Evolutionary conservation across 257 asterid species (phyloP).

Genomic region (Perilla frutescens): DNA sequence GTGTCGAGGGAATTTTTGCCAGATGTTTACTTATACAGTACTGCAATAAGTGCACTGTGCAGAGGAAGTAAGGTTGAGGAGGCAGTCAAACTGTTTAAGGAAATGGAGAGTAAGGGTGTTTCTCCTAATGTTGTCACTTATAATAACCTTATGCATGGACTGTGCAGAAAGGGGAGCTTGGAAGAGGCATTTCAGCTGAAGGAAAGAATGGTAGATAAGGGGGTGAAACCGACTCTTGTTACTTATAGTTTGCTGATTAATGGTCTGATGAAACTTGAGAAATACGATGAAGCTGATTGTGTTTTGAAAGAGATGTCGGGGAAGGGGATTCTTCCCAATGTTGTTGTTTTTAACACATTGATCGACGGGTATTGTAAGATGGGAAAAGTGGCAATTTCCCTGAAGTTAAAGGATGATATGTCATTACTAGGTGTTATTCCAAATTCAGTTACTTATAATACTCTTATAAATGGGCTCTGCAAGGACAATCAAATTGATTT

Average conservation of each 20-base stretch:
- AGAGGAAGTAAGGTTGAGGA: constrained; percentile 67
- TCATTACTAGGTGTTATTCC: constrained; percentile 51
- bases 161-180: constrained; percentile 58
- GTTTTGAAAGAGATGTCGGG: constrained; percentile 68
- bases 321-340: constrained; percentile 66
- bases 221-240: constrained; percentile 67
- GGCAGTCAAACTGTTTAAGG: constrained; percentile 58
- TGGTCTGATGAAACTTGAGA: constrained; percentile 66
- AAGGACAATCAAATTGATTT: constrained; percentile 60
- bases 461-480: constrained; percentile 70
- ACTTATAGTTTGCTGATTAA: constrained; percentile 74
- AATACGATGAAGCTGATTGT: constrained; percentile 60
- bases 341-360: constrained; percentile 67
- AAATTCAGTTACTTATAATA: constrained; percentile 65
- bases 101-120: constrained; percentile 66
- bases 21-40: constrained; percentile 77
- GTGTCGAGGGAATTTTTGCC: constrained; percentile 49
- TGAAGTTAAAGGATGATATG: constrained; percentile 72
- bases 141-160: constrained; percentile 77
- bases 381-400: constrained; percentile 61
- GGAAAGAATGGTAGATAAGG: constrained; percentile 63
- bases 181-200: constrained; percentile 67
- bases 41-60: constrained; percentile 72
- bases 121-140: constrained; percentile 75
- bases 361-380: constrained; percentile 74